These are phyloP conservation scores for Aegilops tauschii DNA, from an alignment of 176 grass and related monocot species.

Conservation along the genomic window DNA sequence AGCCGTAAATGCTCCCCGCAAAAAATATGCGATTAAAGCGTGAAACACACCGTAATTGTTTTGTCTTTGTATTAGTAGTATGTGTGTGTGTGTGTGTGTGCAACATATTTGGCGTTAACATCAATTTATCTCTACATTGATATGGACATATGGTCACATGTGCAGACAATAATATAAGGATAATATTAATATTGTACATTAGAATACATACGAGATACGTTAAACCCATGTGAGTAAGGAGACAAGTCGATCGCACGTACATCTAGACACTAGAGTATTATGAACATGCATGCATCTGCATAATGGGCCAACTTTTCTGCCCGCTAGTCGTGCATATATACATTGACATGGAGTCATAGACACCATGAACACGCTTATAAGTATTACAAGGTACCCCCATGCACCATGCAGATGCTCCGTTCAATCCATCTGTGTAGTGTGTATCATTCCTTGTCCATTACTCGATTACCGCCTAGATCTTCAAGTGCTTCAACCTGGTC, in stretches of 20 bases:
- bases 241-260: not conserved
- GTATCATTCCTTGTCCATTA: no score
- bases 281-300: slow-evolving; percentile 19
- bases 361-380: not conserved
- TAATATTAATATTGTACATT: not conserved
- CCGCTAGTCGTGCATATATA: not conserved
- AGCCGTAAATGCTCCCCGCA: no score
- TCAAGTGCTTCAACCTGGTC: slow-evolving; percentile 58
- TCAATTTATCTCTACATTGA: not conserved
- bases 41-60: no score
- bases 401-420: not conserved
- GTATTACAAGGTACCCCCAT: no score
- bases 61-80: no score
- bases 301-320: no score
- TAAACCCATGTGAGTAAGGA: not conserved
- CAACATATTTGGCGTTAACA: no score
- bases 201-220: not conserved
- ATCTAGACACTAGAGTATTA: not conserved
- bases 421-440: not conserved
- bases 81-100: no score
- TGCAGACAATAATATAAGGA: not conserved
- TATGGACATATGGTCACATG: not conserved
- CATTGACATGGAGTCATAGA: not conserved
- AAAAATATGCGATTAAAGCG: no score
- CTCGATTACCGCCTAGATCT: slow-evolving; percentile 24